Evolutionary conservation across 2,329 filamentous ascomycete genomes (phyloP), one percentile per base, ranked within the genome.

Genomic region (Rachicladosporium sp.): DNA sequence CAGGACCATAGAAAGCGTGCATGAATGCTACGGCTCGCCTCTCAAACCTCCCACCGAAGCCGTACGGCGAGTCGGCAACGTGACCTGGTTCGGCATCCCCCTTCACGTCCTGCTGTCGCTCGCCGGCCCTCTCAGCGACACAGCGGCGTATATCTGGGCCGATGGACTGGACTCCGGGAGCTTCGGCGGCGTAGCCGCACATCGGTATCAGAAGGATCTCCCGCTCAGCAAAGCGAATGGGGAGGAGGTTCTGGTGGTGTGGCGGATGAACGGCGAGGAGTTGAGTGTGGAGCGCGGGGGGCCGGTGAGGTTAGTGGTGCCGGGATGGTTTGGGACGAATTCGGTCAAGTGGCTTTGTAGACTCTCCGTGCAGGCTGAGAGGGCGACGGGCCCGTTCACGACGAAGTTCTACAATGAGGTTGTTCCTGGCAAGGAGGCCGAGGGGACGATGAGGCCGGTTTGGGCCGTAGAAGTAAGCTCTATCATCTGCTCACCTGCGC

Each of bases 11-110:
- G 57, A 53, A 3, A 45, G 57, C 4, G 54, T 59, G 33, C 57
- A 62, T 36, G 59, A 62, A 43, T 62, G 59, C 45, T 62, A 56
- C 36, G 58, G 58, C 9, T 58, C 53, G 32, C 59, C 59, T 0
- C 33, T 61, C 2, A 50, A 48, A 10, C 53, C 57, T 9, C 50
- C 57, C 0, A 50, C 43, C 2, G 47, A 48, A 4, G 52, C 54
- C 2, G 32, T 57, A 1, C 56, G 54, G 50, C 49, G 58, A 2
- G 45, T 62, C 1, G 59, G 59, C 1, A 63, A 62, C 33, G 55
- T 60, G 1, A 36, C 31, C 9, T 63, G 59, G 59, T 58, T 57
- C 1, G 59, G 59, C 3, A 56, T 60, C 2, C 44, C 43, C 3
- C 46, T 61, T 1, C 34, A 42, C 2, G 27, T 41, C 7, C 38